A percentile compares a stretch with the other conserved stretches of the same genome.
Evolutionary conservation across 129 eudicot species (phyloP).

Genomic region (Cynara cardunculus): DNA sequence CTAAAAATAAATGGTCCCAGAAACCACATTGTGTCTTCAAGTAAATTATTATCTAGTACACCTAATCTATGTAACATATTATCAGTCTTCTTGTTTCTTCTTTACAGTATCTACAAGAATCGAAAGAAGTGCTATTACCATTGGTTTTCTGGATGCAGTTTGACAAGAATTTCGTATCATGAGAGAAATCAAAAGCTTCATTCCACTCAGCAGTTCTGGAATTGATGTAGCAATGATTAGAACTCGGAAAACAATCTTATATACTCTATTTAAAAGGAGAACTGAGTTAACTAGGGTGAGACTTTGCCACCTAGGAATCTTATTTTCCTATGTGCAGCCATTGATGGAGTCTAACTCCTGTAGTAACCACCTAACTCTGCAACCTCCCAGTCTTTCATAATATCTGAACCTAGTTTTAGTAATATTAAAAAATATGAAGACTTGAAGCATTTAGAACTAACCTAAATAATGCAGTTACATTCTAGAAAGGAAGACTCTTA

Average conservation of each 20-base stretch:
- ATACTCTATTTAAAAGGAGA: background rate
- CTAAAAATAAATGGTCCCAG: too few species aligned
- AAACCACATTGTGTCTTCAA: background rate
- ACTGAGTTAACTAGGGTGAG: background rate
- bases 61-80: background rate
- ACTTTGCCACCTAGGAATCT: background rate
- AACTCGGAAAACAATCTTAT: background rate
- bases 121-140: slow-evolving; percentile 30
- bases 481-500: background rate
- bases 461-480: background rate
- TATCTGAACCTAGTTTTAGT: background rate
- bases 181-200: slow-evolving; percentile 63
- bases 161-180: slow-evolving; percentile 47
- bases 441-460: background rate
- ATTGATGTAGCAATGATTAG: slow-evolving; percentile 2
- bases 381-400: background rate
- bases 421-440: background rate
- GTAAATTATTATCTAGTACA: background rate
- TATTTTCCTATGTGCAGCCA: background rate
- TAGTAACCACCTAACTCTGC: background rate
- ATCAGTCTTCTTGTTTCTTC: background rate
- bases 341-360: background rate
- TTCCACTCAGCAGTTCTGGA: slow-evolving; percentile 79
- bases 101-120: background rate
- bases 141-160: slow-evolving; percentile 38